phyloP scores from a whole-genome alignment of 805 yeast species.

The Wickerhamomyces canadensis region DNA sequence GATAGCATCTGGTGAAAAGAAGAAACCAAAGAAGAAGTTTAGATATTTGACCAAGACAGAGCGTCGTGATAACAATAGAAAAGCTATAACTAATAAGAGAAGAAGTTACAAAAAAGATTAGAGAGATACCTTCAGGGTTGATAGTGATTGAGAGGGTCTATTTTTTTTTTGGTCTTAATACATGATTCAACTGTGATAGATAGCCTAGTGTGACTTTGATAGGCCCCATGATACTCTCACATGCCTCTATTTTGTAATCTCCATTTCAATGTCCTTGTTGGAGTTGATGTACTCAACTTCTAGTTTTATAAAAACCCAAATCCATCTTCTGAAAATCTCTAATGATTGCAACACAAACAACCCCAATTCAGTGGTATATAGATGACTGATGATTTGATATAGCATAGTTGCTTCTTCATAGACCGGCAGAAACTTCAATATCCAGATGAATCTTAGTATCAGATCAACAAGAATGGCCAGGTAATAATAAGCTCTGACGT shows the following conservation, averaged over 20 bases:
- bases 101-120: slow-evolving; percentile 17
- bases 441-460: slow-evolving; percentile 70
- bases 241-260: background rate
- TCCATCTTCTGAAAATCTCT: slow-evolving; percentile 79
- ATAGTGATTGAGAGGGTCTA: too few relatives aligned
- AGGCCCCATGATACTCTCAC: too few relatives aligned
- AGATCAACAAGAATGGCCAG: slow-evolving; percentile 57
- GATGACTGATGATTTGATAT: slow-evolving; percentile 10
- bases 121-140: too few relatives aligned
- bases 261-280: slow-evolving; percentile 24
- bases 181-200: too few relatives aligned
- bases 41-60: slow-evolving; percentile 81
- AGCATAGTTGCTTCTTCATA: slow-evolving; percentile 13
- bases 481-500: slow-evolving; percentile 38
- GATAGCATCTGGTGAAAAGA: slow-evolving; percentile 27
- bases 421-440: slow-evolving; percentile 44
- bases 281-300: slow-evolving; percentile 55
- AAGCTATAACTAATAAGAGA: slow-evolving; percentile 33
- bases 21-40: slow-evolving; percentile 67
- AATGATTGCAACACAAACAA: slow-evolving; percentile 62
- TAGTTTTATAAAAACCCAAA: slow-evolving; percentile 83
- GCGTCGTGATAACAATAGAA: slow-evolving; percentile 54
- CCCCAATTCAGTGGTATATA: slow-evolving; percentile 47
- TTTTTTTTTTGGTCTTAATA: too few relatives aligned
- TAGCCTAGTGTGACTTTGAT: too few relatives aligned